Conservation (phyloP, 371 early-diverging fungal species). For the Mucor racemosus region DNA sequence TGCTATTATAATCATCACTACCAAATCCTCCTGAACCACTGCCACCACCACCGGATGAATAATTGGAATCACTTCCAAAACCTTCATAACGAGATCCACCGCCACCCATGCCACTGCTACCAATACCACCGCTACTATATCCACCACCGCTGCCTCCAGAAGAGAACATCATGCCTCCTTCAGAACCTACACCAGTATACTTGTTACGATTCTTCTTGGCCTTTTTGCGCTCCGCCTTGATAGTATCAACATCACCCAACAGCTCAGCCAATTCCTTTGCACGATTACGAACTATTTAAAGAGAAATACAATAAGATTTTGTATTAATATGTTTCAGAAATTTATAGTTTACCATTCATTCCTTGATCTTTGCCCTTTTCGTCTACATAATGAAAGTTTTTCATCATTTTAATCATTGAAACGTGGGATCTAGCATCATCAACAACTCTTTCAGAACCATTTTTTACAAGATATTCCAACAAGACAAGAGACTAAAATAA, state of each 20-base stretch:
- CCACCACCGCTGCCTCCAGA: slow-evolving; percentile 32
- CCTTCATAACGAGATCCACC: slow-evolving; percentile 42
- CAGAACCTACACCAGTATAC: slow-evolving; percentile 78
- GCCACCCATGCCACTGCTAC: slow-evolving; percentile 38
- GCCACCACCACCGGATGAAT: slow-evolving; percentile 28
- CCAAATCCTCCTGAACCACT: not conserved
- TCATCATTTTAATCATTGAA: slow-evolving; percentile 84
- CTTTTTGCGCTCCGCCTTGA: slow-evolving; percentile 85
- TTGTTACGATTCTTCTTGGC: slow-evolving; percentile 89
- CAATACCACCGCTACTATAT: not conserved
- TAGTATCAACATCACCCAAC: slow-evolving; percentile 72
- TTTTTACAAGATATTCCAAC: slow-evolving; percentile 92
- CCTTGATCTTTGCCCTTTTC: slow-evolving; percentile 97
- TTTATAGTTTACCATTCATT: slow-evolving; percentile 75
- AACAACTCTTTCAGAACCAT: slow-evolving; percentile 92
- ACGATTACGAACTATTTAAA: slow-evolving; percentile 77
- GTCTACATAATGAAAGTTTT: slow-evolving; percentile 84
- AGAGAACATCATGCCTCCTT: slow-evolving; percentile 21
- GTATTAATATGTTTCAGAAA: not conserved
- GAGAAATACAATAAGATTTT: not conserved
- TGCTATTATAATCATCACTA: slow-evolving; percentile 29
- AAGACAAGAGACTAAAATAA: slow-evolving; percentile 79
- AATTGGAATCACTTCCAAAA: slow-evolving; percentile 52
- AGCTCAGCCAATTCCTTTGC: slow-evolving; percentile 90
- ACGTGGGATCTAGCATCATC: slow-evolving; percentile 84